These are phyloP conservation scores for Cystofilobasidium ferigula DNA, from an alignment of 768 basidiomycete species.

Conservation along the genomic window DNA sequence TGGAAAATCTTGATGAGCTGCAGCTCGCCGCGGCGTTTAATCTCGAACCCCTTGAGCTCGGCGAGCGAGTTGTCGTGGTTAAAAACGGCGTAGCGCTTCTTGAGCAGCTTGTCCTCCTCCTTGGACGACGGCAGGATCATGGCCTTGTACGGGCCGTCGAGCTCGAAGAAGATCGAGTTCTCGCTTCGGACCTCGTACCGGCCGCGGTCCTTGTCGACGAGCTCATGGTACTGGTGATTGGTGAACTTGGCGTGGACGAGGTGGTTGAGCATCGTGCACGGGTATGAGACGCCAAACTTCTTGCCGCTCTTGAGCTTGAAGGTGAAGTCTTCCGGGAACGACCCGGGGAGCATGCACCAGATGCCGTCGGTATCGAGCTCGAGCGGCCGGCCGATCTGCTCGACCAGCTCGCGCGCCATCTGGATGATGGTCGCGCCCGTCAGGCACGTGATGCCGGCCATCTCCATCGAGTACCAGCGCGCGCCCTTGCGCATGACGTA, in stretches of 20 bases:
- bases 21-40: conserved; percentile 91
- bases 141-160: conserved; percentile 95
- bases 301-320: conserved; percentile 85
- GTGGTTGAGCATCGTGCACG: conserved; percentile 99
- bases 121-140: conserved; percentile 99
- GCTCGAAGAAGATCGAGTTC: conserved; percentile 98
- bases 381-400: conserved; percentile 91
- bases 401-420: conserved; percentile 93
- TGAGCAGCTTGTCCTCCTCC: conserved; percentile 94
- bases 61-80: conserved; percentile 96
- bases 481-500: conserved; percentile 99
- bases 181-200: conserved; percentile 77
- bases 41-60: conserved; percentile 96
- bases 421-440: conserved; percentile 97
- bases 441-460: conserved; percentile 98
- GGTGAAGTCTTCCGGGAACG: conserved; percentile 96
- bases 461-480: conserved; percentile 99
- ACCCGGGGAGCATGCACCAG: conserved; percentile 98
- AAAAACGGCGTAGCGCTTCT: conserved; percentile 98
- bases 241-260: conserved; percentile 91
- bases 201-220: conserved; percentile 65
- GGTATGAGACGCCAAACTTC: conserved; percentile 79
- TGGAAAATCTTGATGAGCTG: conserved; percentile 99
- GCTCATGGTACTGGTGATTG: conserved; percentile 92
- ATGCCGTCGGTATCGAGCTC: conserved; percentile 98